Evolutionary conservation across 164 flowering plant genomes (phyloP).

Genomic region (Saururus chinensis): DNA sequence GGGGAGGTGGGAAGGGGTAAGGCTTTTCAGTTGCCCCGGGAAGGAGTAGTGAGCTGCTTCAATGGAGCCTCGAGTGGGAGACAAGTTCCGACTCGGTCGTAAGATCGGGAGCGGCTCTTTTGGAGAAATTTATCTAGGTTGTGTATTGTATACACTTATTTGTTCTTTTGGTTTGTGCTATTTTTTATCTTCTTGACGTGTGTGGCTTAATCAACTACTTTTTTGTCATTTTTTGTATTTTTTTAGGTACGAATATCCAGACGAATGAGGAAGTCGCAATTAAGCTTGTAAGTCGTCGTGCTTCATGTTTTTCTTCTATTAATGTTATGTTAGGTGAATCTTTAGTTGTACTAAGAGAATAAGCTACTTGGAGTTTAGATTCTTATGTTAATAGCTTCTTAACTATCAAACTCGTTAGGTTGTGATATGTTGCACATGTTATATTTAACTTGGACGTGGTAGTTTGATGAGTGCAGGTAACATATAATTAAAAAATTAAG

Average conservation of each 20-base stretch:
- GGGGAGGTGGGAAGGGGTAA: no score
- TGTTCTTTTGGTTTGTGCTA: slow-evolving; percentile 8
- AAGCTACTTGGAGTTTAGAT: neutral
- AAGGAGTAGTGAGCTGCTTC: neutral
- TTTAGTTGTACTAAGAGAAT: no score
- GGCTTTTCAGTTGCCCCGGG: no score
- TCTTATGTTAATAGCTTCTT: no score
- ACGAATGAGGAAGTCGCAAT: slow-evolving; percentile 86
- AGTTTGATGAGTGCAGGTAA: neutral
- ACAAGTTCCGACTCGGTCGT: slow-evolving; percentile 75
- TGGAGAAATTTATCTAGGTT: slow-evolving; percentile 88
- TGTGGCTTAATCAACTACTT: no score
- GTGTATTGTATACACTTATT: neutral
- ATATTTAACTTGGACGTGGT: neutral
- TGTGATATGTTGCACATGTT: no score
- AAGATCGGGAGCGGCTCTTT: slow-evolving; percentile 94
- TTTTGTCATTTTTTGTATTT: neutral
- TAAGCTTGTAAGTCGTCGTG: slow-evolving; percentile 59
- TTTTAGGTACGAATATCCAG: slow-evolving; percentile 73
- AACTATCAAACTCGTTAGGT: no score
- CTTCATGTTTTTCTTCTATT: neutral
- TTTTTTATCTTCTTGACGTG: neutral
- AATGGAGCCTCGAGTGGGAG: slow-evolving; percentile 89
- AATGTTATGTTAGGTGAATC: neutral
- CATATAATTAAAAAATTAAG: neutral